Conservation (phyloP, 2,329 filamentous ascomycete genomes). For the Colletotrichum horii region DNA sequence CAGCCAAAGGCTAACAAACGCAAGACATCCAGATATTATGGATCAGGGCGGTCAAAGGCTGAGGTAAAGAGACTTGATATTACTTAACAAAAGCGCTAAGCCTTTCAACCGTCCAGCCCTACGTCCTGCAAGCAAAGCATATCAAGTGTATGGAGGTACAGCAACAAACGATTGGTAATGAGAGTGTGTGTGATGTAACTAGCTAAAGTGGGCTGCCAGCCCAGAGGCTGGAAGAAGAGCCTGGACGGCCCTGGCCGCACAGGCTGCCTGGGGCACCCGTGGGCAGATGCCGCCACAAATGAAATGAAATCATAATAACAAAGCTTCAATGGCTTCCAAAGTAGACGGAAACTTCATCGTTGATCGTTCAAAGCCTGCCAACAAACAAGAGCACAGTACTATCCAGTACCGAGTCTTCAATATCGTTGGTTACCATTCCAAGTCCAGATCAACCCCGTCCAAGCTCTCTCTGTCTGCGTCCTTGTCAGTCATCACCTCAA, state of each 20-base stretch:
- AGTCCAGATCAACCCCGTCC: background rate
- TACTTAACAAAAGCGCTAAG: background rate
- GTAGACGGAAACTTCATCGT: no score
- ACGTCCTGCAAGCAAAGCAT: background rate
- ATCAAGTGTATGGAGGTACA: no score
- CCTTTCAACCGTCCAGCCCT: background rate
- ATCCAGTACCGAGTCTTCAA: background rate
- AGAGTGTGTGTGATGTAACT: no score
- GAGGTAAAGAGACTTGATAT: background rate
- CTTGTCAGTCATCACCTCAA: background rate
- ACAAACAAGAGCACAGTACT: no score
- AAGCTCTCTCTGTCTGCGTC: background rate
- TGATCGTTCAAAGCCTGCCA: no score
- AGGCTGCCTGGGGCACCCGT: no score
- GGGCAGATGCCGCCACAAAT: no score
- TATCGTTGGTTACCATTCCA: background rate
- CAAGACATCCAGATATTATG: background rate
- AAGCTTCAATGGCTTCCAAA: background rate
- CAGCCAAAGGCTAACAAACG: background rate
- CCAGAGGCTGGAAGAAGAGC: no score
- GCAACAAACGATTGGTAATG: no score
- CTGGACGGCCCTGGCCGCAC: no score
- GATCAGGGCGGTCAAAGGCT: background rate
- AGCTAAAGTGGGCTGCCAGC: no score
- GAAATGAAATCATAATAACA: background rate